Conservation (phyloP, 768 basidiomycete species). For the Megacollybia marginata region DNA sequence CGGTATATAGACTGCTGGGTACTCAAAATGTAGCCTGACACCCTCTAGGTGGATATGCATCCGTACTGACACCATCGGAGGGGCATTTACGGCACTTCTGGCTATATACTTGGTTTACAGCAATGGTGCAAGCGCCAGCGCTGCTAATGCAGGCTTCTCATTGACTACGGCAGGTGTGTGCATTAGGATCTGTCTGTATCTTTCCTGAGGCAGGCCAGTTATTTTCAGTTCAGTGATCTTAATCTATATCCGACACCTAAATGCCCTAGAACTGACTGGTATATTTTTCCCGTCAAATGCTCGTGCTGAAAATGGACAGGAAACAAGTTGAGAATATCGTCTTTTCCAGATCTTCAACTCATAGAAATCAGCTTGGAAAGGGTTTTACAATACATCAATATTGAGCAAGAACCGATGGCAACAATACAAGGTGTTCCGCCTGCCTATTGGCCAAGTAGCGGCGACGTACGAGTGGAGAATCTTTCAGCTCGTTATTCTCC, state of each 20-base stretch:
- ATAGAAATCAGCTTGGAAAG: constrained; percentile 20
- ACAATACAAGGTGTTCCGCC: constrained; percentile 31
- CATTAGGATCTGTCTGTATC: neutral
- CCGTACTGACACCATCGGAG: constrained; percentile 37
- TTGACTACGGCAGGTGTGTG: constrained; percentile 30
- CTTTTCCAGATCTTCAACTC: neutral
- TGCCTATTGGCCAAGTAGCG: constrained; percentile 46
- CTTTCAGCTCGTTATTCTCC: constrained; percentile 32
- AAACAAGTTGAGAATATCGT: constrained; percentile 3
- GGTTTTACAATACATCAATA: constrained; percentile 36
- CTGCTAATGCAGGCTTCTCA: constrained; percentile 26
- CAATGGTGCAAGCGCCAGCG: constrained; percentile 18
- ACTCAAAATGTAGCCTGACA: too few species aligned
- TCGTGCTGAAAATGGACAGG: neutral
- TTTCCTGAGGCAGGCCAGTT: neutral
- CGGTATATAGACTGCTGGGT: neutral
- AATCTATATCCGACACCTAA: constrained; percentile 13
- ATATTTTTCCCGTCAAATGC: neutral
- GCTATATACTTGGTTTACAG: constrained; percentile 31
- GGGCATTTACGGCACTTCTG: constrained; percentile 31
- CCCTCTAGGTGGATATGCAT: constrained; percentile 15
- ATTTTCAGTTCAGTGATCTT: constrained; percentile 14
- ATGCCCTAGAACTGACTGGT: constrained; percentile 16
- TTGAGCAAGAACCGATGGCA: constrained; percentile 38
- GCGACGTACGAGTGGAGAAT: constrained; percentile 33